Base-by-base conservation (phyloP, 2,329 filamentous ascomycete genomes). In the Colletotrichum limetticola region DNA sequence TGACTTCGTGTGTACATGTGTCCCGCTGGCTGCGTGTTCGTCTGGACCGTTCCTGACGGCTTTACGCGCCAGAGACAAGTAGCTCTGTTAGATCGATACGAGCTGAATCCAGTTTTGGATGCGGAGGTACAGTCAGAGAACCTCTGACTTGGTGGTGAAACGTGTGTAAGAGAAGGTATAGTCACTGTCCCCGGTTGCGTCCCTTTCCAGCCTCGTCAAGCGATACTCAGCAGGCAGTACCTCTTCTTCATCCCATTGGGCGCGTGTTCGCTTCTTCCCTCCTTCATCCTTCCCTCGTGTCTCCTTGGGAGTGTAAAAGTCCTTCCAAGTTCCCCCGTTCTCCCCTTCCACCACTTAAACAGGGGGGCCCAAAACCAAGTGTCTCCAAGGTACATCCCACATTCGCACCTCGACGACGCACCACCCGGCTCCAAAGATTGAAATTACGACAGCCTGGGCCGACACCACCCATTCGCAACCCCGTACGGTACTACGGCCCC, bases 81-180 rank as follows among this genome's bases (percentile, higher is more conserved):
- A 72, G 30, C 30, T 68, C 69, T 74, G 72, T 74, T 74, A 72
- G 64, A 28, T 53, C 53, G 16, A 72, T 72, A 74, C 69, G 68
- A 74, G 72, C 68, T 68, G 58, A 72, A 60, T 66, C 72, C 28
- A 66, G 60, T 53, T 2, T 19, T 55, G 63, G 26, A 8, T 26
- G 53, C 22, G 19, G 3, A 3, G 32, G 19, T 65, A 74, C 72
- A 14, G 24, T 1, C 0, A 6, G 1, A n/a, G 22, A 72, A 74
- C 72, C 72, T 37, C n/a, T 6, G 11, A 1, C 0, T 9, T 11
- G 7, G 3, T 49, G 8, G 2, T 11, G 8, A 8, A 1, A 0
- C 4, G 0, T 5, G 16, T 8, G n/a, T 4, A 7, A 1, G 3
- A 2, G 0, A 2, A 53, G 5, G 72, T 74, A 72, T 8, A 26